These are phyloP conservation scores for Diddensiella transvaalensis DNA, from an alignment of 805 yeast genomes.

Conservation along the genomic window DNA sequence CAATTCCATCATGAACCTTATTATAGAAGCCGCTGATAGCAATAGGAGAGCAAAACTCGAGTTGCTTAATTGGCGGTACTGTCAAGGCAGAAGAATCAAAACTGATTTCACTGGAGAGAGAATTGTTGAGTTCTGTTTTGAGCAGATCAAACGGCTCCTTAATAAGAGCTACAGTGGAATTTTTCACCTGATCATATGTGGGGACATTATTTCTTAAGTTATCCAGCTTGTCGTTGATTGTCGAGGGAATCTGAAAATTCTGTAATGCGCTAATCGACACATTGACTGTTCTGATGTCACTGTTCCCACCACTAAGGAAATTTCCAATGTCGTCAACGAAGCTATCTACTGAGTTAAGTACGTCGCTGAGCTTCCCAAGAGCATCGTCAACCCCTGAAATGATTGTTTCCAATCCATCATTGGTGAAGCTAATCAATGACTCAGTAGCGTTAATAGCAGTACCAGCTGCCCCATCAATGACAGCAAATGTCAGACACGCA, in stretches of 20 bases:
- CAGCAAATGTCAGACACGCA: constrained; percentile 73
- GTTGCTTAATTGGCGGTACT: constrained; percentile 39
- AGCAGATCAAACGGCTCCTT: constrained; percentile 56
- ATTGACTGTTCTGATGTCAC: constrained; percentile 48
- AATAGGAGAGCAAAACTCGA: constrained; percentile 43
- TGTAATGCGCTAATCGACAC: constrained; percentile 54
- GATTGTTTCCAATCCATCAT: constrained; percentile 51
- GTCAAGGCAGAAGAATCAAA: constrained; percentile 37
- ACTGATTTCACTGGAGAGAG: constrained; percentile 6
- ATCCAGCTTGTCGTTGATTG: constrained; percentile 57
- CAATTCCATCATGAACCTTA: constrained; percentile 32
- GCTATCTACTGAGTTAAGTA: constrained; percentile 53
- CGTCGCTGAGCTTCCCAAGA: constrained; percentile 52
- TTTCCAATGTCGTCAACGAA: constrained; percentile 51
- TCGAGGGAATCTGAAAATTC: constrained; percentile 60
- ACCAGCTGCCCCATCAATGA: constrained; percentile 67
- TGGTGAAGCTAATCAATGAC: constrained; percentile 54
- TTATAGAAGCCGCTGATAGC: constrained; percentile 35
- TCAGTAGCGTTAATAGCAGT: constrained; percentile 74
- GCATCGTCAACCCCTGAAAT: constrained; percentile 65
- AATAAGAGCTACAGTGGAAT: constrained; percentile 52
- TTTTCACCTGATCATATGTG: constrained; percentile 59
- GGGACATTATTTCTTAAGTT: constrained; percentile 54
- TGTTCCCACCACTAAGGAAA: constrained; percentile 47
- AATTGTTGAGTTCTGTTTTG: constrained; percentile 35